Evolutionary conservation across 805 yeast species (phyloP).

Genomic region (Starmerella bacillaris): DNA sequence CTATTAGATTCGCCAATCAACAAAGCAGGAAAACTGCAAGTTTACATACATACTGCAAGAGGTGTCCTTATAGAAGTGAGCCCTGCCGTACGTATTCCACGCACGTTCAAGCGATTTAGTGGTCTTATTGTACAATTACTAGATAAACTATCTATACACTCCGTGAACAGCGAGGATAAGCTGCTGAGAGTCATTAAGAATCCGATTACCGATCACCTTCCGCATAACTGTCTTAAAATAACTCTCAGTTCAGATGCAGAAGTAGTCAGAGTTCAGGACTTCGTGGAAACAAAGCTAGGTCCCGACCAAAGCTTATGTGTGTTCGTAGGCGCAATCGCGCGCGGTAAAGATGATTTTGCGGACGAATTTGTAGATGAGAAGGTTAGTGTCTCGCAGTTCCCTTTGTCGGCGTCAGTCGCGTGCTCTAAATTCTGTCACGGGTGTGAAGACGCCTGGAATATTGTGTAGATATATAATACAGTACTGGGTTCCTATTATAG

Average conservation of each 20-base stretch:
- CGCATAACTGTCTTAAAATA: slow-evolving; percentile 84
- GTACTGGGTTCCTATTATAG: too few relatives aligned
- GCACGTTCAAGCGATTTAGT: slow-evolving; percentile 93
- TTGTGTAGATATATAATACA: slow-evolving; percentile 27
- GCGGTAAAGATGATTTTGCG: slow-evolving; percentile 93
- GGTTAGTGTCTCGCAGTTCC: slow-evolving; percentile 86
- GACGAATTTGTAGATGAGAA: slow-evolving; percentile 95
- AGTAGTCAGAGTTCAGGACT: slow-evolving; percentile 74
- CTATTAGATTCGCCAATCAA: slow-evolving; percentile 92
- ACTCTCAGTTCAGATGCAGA: slow-evolving; percentile 87
- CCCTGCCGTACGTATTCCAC: slow-evolving; percentile 90
- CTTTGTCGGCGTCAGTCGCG: slow-evolving; percentile 92
- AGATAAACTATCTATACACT: slow-evolving; percentile 79
- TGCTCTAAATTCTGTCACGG: slow-evolving; percentile 98
- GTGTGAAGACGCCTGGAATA: slow-evolving; percentile 95
- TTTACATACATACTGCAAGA: slow-evolving; percentile 85
- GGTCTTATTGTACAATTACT: slow-evolving; percentile 94
- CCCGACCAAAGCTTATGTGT: slow-evolving; percentile 90
- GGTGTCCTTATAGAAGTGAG: slow-evolving; percentile 91
- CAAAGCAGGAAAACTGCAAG: slow-evolving; percentile 93
- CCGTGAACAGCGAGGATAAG: slow-evolving; percentile 90
- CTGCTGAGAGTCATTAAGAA: slow-evolving; percentile 85
- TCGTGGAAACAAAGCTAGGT: slow-evolving; percentile 49
- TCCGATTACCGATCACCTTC: slow-evolving; percentile 92
- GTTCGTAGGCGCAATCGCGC: slow-evolving; percentile 98